phyloP scores from a whole-genome alignment of 441 rosid genomes.

The Kokia cookei region DNA sequence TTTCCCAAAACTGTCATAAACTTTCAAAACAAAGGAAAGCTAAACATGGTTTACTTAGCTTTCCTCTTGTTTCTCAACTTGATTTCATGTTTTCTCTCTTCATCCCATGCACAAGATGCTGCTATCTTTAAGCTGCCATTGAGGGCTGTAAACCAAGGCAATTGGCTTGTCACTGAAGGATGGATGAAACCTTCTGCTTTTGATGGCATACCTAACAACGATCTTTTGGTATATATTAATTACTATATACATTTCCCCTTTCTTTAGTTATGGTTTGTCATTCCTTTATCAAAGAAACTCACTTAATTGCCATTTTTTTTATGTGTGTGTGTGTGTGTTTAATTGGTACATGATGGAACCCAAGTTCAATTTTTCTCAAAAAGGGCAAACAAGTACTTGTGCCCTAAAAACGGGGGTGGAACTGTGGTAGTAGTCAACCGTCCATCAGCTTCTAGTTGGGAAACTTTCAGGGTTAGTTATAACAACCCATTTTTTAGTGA shows the following conservation, averaged over 20 bases:
- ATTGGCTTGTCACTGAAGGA: constrained; percentile 40
- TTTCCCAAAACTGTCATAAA: neutral
- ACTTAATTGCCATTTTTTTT: neutral
- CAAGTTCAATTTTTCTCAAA: constrained; percentile 23
- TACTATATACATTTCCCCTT: neutral
- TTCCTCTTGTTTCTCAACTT: neutral
- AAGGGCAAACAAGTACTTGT: constrained; percentile 16
- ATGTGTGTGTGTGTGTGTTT: no score
- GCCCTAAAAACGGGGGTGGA: constrained; percentile 30
- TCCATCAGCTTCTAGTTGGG: constrained; percentile 19
- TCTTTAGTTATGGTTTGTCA: neutral
- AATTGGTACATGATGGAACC: constrained; percentile 26
- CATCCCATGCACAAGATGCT: neutral
- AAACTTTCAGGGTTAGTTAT: constrained; percentile 40
- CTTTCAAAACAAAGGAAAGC: neutral
- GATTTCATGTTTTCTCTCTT: constrained; percentile 2
- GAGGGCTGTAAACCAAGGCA: constrained; percentile 30
- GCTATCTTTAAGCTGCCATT: constrained; percentile 9
- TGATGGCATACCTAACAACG: constrained; percentile 23
- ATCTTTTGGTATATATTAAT: constrained; percentile 25
- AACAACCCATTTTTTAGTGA: no score
- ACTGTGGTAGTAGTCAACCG: constrained; percentile 21
- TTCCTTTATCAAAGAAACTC: neutral
- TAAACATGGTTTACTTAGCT: neutral
- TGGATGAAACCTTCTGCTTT: constrained; percentile 36